Evolutionary conservation across 2,329 filamentous ascomycete species (phyloP).

Genomic region (Bipolaris sorokiniana): DNA sequence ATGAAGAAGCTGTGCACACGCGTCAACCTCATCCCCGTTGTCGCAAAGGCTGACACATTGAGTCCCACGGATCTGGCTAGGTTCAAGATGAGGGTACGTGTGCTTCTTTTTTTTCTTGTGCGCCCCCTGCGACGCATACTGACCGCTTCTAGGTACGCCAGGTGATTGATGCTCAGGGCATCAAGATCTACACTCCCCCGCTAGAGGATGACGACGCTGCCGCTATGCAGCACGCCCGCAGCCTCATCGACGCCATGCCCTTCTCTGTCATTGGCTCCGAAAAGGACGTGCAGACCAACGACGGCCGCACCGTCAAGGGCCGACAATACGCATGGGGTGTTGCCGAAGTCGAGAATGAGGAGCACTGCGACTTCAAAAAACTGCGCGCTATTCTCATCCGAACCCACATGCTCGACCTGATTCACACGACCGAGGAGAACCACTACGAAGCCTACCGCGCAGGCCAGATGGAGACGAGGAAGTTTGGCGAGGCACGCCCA

Average conservation of each 20-base stretch:
- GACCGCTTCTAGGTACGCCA: slow-evolving; percentile 73
- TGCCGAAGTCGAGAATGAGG: slow-evolving; percentile 98
- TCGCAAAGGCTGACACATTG: slow-evolving; percentile 97
- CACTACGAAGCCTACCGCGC: slow-evolving; percentile 99
- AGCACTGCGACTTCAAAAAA: slow-evolving; percentile 99
- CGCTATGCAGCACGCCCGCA: slow-evolving; percentile 91
- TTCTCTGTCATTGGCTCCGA: slow-evolving; percentile 99
- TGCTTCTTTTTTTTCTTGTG: not conserved
- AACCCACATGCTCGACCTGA: slow-evolving; percentile 99
- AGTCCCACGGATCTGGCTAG: slow-evolving; percentile 88
- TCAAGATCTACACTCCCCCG: slow-evolving; percentile 99
- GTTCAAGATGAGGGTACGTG: slow-evolving; percentile 90
- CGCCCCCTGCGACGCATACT: slow-evolving; percentile 6
- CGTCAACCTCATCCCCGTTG: slow-evolving; percentile 97
- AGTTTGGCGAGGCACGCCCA: slow-evolving; percentile 96
- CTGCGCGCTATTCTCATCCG: slow-evolving; percentile 97
- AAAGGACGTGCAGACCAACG: slow-evolving; percentile 97
- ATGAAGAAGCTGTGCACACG: slow-evolving; percentile 99
- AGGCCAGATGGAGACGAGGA: slow-evolving; percentile 99
- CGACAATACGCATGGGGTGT: slow-evolving; percentile 99
- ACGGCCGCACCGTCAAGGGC: slow-evolving; percentile 97
- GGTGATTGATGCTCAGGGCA: slow-evolving; percentile 96
- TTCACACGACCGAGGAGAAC: slow-evolving; percentile 98
- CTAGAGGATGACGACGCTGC: slow-evolving; percentile 98
- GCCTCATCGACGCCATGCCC: slow-evolving; percentile 95